Percentiles rank a stretch among this genome's conserved stretches.
phyloP scores from a whole-genome alignment of 225 moss, liverwort and hornwort species.

The Asterella californica region DNA sequence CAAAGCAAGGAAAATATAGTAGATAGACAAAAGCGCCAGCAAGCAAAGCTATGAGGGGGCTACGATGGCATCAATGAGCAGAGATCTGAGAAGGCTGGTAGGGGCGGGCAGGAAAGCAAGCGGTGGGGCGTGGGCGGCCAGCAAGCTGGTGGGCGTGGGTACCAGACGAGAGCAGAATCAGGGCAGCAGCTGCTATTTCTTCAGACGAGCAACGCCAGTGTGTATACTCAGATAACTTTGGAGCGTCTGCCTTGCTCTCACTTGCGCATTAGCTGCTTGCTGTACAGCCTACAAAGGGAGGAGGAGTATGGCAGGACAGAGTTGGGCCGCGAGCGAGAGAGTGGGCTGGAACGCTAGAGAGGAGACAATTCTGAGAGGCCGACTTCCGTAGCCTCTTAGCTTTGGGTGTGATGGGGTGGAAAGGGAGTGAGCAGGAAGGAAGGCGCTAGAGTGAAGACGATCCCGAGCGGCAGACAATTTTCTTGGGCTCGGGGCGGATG shows the following conservation, averaged over 20 bases:
- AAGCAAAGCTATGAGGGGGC: neutral
- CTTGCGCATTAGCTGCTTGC: slow-evolving; percentile 1
- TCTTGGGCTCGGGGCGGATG: neutral
- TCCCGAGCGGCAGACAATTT: neutral
- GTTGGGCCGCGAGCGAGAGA: neutral
- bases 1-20: neutral
- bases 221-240: neutral
- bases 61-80: neutral
- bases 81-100: neutral
- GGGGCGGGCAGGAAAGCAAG: neutral
- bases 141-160: neutral
- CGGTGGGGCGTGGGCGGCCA: neutral
- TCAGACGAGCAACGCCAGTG: neutral
- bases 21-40: slow-evolving; percentile 18
- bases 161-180: neutral
- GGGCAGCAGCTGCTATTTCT: neutral
- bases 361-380: neutral
- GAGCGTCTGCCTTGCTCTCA: neutral
- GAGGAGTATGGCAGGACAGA: neutral
- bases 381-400: neutral
- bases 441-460: slow-evolving; percentile 24
- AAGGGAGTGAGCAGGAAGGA: neutral
- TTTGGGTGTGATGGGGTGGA: neutral
- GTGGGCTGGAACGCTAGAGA: neutral
- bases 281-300: neutral